Evolutionary conservation across 768 basidiomycete species (phyloP), one percentile per base, ranked within the genome.

Genomic region (Podaxis sp.): DNA sequence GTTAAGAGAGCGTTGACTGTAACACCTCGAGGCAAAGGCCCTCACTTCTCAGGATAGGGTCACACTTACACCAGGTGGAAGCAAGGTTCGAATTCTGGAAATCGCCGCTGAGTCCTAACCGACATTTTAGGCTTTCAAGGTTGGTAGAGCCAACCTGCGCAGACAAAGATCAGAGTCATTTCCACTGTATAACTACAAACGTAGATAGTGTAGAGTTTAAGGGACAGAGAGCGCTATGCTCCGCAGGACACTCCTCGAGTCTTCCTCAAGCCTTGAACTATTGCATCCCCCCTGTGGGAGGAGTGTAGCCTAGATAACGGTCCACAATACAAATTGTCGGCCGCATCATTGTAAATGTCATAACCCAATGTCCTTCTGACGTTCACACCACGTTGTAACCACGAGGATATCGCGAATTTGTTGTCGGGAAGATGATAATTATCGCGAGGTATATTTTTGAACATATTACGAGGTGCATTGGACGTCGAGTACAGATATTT

Each of bases 71-170:
- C 24, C 49, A 5, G 49, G 26, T 57, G 56, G 24, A 44, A 15
- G 13, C 19, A 19, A 57, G 26, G 42, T 28, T 57, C 42, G 42
- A 36, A 36, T 12, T 30, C 57, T 51, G 24, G n/a, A 33, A 38
- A 51, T 51, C 58, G 39, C 36, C 58, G 58, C 56, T 57, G 56
- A 46, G 49, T 59, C 36, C 15, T 8, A n/a, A 1, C 48, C 9
- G 22, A 59, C 17, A 26, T 40, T 39, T 59, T 59, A 59, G 49
- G 48, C 58, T 59, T 52, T 51, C 48, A 51, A 59, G 19, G 22
- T 48, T 49, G 17, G 15, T 40, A 11, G 28, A 39, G 4, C 11
- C 24, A 12, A 11, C 24, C 9, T 51, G 22, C 24, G n/a, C n/a
- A 1, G 19, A 19, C 19, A 4, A 44, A 4, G 42, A 44, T 44